Conservation (phyloP, 2,329 filamentous ascomycete species). For the Microsporum ferrugineum region DNA sequence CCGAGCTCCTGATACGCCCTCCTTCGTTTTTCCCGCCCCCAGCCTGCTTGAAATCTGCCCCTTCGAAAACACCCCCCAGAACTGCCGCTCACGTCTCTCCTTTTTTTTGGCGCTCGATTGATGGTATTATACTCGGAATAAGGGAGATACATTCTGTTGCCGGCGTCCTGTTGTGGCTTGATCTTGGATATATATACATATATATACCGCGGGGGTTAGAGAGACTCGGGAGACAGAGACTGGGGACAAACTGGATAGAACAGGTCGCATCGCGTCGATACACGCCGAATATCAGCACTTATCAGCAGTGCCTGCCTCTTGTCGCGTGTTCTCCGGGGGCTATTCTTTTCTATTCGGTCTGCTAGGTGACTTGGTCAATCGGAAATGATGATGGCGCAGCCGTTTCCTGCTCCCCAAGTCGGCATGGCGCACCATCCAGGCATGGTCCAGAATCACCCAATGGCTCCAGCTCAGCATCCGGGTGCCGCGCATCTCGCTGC, state of each 20-base stretch:
- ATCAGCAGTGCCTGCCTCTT: not conserved
- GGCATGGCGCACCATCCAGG: constrained; percentile 48
- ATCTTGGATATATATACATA: too few species aligned
- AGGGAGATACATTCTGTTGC: too few species aligned
- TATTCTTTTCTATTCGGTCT: not conserved
- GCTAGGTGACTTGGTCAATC: constrained; percentile 20
- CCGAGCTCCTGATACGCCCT: not conserved
- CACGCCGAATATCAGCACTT: not conserved
- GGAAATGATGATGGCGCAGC: constrained; percentile 45
- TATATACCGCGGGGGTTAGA: too few species aligned
- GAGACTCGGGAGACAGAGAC: too few species aligned
- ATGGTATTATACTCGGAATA: too few species aligned
- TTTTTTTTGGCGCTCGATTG: not conserved
- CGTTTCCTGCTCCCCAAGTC: constrained; percentile 47
- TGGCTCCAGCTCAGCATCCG: constrained; percentile 46
- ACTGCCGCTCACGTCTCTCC: not conserved
- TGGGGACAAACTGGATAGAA: too few species aligned
- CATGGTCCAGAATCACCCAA: constrained; percentile 50
- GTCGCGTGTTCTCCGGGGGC: not conserved
- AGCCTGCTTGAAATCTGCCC: not conserved
- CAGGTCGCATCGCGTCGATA: not conserved
- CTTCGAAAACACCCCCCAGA: not conserved
- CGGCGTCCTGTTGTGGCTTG: too few species aligned
- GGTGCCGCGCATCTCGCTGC: constrained; percentile 44
- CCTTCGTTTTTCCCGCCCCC: not conserved